Conservation (phyloP, 192 early-diverging fungal species). For the Backusella tuberculispora region DNA sequence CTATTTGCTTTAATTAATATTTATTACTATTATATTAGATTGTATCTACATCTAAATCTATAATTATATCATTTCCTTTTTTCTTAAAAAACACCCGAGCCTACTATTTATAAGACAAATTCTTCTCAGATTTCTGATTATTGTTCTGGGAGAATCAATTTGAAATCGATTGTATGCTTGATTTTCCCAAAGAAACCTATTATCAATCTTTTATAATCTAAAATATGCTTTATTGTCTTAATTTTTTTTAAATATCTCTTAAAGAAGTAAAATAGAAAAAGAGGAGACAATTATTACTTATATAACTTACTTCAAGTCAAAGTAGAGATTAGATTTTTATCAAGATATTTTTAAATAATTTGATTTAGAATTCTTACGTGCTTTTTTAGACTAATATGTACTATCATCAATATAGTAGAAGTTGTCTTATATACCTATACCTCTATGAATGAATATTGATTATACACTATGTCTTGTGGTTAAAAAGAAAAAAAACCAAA, state of each 20-base stretch:
- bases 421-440: no score
- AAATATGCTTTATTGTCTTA: background rate
- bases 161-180: background rate
- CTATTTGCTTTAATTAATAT: background rate
- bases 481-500: background rate
- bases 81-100: background rate
- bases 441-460: no score
- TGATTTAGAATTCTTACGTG: no score
- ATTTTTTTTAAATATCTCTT: background rate
- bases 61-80: background rate
- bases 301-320: background rate
- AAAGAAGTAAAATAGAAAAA: background rate
- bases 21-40: background rate
- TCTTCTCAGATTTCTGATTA: background rate
- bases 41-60: background rate
- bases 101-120: background rate
- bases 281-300: background rate
- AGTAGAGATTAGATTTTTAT: background rate
- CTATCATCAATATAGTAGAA: no score
- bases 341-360: background rate
- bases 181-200: background rate
- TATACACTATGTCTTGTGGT: background rate
- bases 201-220: background rate
- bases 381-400: no score
- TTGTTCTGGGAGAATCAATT: background rate